phyloP scores from a whole-genome alignment of 148 eudicot genomes.

The Silene uniflora region DNA sequence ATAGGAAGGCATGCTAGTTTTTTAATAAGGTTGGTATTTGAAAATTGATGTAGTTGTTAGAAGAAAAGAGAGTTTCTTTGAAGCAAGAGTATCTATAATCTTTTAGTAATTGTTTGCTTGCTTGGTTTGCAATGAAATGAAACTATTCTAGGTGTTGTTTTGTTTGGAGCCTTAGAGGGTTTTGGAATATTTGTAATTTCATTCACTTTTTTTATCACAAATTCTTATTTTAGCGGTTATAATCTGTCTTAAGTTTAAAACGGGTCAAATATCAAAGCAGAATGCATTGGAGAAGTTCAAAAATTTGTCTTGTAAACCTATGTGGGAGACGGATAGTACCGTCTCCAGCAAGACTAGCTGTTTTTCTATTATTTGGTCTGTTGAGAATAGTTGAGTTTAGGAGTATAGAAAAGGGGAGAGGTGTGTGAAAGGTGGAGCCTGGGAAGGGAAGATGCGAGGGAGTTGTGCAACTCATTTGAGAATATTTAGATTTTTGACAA shows the following conservation, averaged over 20 bases:
- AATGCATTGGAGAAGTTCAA: too few species aligned
- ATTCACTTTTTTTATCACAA: background rate
- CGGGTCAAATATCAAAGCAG: too few species aligned
- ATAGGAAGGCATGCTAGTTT: background rate
- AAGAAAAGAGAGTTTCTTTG: constrained; percentile 9
- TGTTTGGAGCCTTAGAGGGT: constrained; percentile 22
- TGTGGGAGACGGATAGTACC: too few species aligned
- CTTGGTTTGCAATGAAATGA: background rate
- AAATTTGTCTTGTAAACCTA: too few species aligned
- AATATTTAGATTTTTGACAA: too few species aligned
- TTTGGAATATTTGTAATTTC: constrained; percentile 16
- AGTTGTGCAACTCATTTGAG: background rate
- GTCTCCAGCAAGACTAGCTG: too few species aligned
- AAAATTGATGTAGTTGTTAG: constrained; percentile 15
- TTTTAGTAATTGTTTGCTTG: constrained; percentile 11
- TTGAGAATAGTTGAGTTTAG: background rate
- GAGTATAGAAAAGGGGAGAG: background rate
- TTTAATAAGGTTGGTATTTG: constrained; percentile 1
- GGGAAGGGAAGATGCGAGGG: background rate
- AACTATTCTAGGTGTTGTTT: background rate
- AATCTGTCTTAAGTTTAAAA: too few species aligned
- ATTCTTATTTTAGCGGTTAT: too few species aligned
- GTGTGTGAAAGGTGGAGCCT: background rate
- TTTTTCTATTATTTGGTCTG: too few species aligned
- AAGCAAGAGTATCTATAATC: constrained; percentile 12